These are phyloP conservation scores for Thamnidium elegans DNA, from an alignment of 192 early-diverging fungal genomes.

Conservation along the genomic window DNA sequence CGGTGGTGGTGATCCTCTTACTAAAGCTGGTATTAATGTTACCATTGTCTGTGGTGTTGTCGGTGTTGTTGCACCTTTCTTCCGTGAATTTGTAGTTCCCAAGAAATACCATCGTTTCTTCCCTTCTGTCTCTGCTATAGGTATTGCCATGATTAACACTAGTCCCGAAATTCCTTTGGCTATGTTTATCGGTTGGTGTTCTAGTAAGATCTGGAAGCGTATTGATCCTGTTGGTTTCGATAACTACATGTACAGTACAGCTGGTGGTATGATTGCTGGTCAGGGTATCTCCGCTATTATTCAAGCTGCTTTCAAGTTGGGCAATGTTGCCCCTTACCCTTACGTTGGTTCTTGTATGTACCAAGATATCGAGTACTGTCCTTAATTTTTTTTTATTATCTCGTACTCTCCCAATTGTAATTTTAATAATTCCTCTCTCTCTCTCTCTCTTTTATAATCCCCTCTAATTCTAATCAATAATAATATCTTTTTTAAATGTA, in stretches of 20 bases:
- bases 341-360: conserved; percentile 28
- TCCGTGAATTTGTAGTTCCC: conserved; percentile 50
- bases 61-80: conserved; percentile 33
- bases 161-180: conserved; percentile 43
- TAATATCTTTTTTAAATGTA: no score
- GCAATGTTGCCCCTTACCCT: conserved; percentile 29
- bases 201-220: conserved; percentile 43
- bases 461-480: no score
- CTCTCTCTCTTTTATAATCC: no score
- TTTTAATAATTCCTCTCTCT: no score
- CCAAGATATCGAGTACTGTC: conserved; percentile 22
- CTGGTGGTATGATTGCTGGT: conserved; percentile 51
- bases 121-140: conserved; percentile 44
- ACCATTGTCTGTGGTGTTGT: conserved; percentile 43
- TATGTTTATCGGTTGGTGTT: conserved; percentile 47
- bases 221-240: conserved; percentile 26
- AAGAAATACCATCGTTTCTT: conserved; percentile 46
- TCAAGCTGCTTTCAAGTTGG: conserved; percentile 45
- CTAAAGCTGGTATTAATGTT: conserved; percentile 39
- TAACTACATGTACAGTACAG: conserved; percentile 41
- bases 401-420: no score
- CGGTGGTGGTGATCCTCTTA: conserved; percentile 35
- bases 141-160: conserved; percentile 54
- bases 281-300: conserved; percentile 49
- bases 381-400: conserved; percentile 18